Conservation (phyloP, 305 asterid species). For the Fraxinus baroniana region DNA sequence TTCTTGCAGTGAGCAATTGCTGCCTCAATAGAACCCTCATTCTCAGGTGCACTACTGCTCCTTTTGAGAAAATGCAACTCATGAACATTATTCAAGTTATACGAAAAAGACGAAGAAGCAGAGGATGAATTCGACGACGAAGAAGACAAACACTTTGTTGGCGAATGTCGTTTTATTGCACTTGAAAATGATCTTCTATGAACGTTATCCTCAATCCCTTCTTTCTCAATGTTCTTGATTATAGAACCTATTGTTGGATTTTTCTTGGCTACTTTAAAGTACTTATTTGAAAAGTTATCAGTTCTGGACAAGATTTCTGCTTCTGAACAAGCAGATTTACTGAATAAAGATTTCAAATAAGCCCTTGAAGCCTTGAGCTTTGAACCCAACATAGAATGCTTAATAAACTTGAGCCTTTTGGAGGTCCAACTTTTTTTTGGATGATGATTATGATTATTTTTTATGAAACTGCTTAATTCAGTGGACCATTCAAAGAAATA, state of each 20-base stretch:
- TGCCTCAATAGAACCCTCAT: constrained; percentile 71
- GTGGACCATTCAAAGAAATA: constrained; percentile 76
- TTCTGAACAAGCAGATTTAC: constrained; percentile 43
- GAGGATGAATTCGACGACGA: constrained; percentile 44
- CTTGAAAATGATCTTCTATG: constrained; percentile 79
- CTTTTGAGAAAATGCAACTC: constrained; percentile 55
- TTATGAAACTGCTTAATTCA: constrained; percentile 47
- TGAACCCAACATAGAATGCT: constrained; percentile 43
- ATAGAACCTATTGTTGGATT: constrained; percentile 32
- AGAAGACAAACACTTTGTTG: constrained; percentile 44
- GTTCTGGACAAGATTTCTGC: constrained; percentile 18
- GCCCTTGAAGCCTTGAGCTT: constrained; percentile 64
- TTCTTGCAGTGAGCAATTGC: constrained; percentile 94
- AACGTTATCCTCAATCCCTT: constrained; percentile 20
- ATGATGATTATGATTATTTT: not conserved
- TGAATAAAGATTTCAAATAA: constrained; percentile 53
- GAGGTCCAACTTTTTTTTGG: constrained; percentile 52
- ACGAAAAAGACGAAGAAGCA: constrained; percentile 44
- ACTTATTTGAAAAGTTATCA: constrained; percentile 27
- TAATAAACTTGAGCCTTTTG: constrained; percentile 58
- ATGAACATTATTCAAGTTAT: constrained; percentile 40
- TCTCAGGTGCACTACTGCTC: constrained; percentile 67
- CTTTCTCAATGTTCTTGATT: constrained; percentile 42
- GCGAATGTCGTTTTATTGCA: constrained; percentile 63
- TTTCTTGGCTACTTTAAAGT: not conserved